Conservation (phyloP, 192 early-diverging fungal species). For the Gryganskiella cystojenkinii region DNA sequence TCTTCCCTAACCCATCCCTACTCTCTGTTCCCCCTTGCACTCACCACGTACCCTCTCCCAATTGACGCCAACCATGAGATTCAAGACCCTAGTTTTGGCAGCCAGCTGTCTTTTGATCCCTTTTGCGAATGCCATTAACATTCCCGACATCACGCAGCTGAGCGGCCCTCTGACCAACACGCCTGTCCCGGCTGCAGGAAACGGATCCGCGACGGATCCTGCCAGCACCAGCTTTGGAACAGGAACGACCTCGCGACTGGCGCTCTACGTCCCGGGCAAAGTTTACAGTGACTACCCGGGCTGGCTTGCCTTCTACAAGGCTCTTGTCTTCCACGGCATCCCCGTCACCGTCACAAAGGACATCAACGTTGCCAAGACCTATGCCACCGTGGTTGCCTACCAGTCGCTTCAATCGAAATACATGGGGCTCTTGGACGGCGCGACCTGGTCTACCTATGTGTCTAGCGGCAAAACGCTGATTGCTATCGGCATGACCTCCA, state of each 20-base stretch:
- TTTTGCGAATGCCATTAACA: neutral
- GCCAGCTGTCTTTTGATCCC: neutral
- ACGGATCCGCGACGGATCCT: slow-evolving; percentile 15
- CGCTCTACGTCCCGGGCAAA: slow-evolving; percentile 14
- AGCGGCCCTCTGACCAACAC: slow-evolving; percentile 13
- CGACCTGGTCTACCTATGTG: slow-evolving; percentile 13
- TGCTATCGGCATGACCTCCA: slow-evolving; percentile 22
- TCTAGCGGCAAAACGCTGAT: slow-evolving; percentile 18
- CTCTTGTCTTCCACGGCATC: slow-evolving; percentile 29
- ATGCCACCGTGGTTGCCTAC: slow-evolving; percentile 16
- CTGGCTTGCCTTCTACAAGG: slow-evolving; percentile 28
- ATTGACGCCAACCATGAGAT: neutral
- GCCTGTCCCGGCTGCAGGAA: slow-evolving; percentile 1
- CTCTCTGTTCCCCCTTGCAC: too few species aligned
- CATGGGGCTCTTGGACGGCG: neutral
- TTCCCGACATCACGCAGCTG: slow-evolving; percentile 14
- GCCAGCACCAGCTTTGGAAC: slow-evolving; percentile 6
- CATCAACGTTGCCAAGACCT: slow-evolving; percentile 17
- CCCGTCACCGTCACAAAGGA: slow-evolving; percentile 33
- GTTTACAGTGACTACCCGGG: slow-evolving; percentile 22
- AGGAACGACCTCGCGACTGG: slow-evolving; percentile 19
- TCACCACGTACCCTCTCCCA: neutral
- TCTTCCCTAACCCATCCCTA: too few species aligned
- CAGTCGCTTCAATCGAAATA: slow-evolving; percentile 15
- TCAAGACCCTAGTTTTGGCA: neutral